These are phyloP conservation scores for Durotheca rogersii DNA, from an alignment of 495 filamentous ascomycete genomes.

Conservation along the genomic window DNA sequence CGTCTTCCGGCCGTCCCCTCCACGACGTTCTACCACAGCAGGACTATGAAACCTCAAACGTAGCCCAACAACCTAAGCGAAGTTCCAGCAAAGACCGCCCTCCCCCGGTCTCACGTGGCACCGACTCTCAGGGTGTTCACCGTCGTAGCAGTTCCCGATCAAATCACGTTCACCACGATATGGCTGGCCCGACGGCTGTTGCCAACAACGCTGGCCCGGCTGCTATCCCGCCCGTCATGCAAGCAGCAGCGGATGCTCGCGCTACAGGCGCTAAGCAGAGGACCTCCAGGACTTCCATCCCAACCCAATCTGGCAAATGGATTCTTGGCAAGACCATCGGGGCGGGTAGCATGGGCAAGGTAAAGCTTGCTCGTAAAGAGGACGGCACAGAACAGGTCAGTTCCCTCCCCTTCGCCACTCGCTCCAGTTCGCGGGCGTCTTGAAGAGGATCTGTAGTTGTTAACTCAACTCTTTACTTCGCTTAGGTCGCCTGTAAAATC, in stretches of 20 bases:
- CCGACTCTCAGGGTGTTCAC: constrained; percentile 46
- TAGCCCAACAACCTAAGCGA: constrained; percentile 42
- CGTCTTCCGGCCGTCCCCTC: constrained; percentile 38
- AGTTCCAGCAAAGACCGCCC: constrained; percentile 44
- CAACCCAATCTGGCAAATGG: constrained; percentile 83
- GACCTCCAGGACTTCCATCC: constrained; percentile 78
- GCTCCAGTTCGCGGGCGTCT: neutral
- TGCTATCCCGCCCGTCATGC: constrained; percentile 45
- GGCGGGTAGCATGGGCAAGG: constrained; percentile 96
- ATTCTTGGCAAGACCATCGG: constrained; percentile 95
- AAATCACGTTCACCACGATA: constrained; percentile 45
- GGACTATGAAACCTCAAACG: constrained; percentile 46
- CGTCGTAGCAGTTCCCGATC: constrained; percentile 45
- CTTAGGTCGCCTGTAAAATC: constrained; percentile 93
- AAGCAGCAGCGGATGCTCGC: constrained; percentile 46
- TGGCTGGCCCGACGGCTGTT: constrained; percentile 50
- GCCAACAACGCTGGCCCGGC: constrained; percentile 50
- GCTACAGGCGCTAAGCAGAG: constrained; percentile 48
- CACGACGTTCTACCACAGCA: constrained; percentile 41
- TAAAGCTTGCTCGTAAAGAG: constrained; percentile 80
- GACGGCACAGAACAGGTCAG: constrained; percentile 80
- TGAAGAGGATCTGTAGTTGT: too few relatives aligned
- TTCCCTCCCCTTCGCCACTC: constrained; percentile 5
- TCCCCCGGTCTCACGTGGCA: constrained; percentile 37
- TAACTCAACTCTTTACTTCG: neutral